These are phyloP conservation scores for rapeseed (Brassica napus) DNA, from an alignment of 345 rosid species.

Conservation along the genomic window Da-Ae NC_063446.1:3691501-3692000, in stretches of 20 bases:
- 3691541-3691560: conserved; percentile 98
- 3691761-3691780: conserved; percentile 96
- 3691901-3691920: conserved; percentile 45
- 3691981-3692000: neutral
- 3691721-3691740: conserved; percentile 98
- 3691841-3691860: neutral
- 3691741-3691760: conserved; percentile 95
- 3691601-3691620: conserved; percentile 82
- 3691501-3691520: conserved; percentile 89
- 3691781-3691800: neutral
- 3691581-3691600: conserved; percentile 94
- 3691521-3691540: conserved; percentile 93
- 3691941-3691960: too few relatives aligned
- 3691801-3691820: neutral
- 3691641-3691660: conserved; percentile 88
- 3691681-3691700: conserved; percentile 92
- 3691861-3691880: neutral
- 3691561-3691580: conserved; percentile 93
- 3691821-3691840: neutral
- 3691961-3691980: too few relatives aligned
- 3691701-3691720: conserved; percentile 96
- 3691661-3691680: conserved; percentile 90
- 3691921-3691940: neutral
- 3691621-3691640: conserved; percentile 90
- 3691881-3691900: too few relatives aligned